Base-by-base conservation (phyloP, 148 eudicot genomes). In the Salicornia ramosissima region DNA sequence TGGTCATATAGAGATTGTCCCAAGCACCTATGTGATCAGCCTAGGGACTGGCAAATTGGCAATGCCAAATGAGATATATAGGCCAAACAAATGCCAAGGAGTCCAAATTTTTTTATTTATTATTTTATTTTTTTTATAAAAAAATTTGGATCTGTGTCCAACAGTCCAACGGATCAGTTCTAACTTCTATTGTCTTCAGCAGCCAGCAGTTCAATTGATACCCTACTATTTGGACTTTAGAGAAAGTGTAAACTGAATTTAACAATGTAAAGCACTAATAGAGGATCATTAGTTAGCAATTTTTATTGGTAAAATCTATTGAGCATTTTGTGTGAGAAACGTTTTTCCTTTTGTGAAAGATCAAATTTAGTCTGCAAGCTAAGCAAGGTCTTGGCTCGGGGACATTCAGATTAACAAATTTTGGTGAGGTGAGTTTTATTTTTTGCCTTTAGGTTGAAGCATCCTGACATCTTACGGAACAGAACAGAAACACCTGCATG, bases 41-140 rank as follows among this genome's bases (percentile, higher is more conserved):
- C 30, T 65, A 26, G 22, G 57, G 68, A 28, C 22, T 57, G 39
- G 72, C 53, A 49, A 74, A 28, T 21, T 57, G 39, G 72, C 53
- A 49, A 74, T 19, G 57, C 50, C 49, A 68, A n/a, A 45, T 4
- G 15, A 29, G 53, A n/a, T 26, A 42, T 46, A 46, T 13, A 46
- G 50, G 16, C 50, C 50, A 46, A 15, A 15, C 13, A 46, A 46
- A 15, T 46, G 13, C 50, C 50, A 46, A 46, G 2, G 50, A 46
- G 18, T 46, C 19, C 14, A 13, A 46, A 14, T n/a, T n/a, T n/a
- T n/a, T n/a, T n/a, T n/a, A n/a, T n/a, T n/a, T n/a, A n/a, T n/a
- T n/a, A n/a, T n/a, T n/a, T n/a, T n/a, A n/a, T n/a, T n/a, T n/a
- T n/a, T n/a, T n/a, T n/a, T n/a, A n/a, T n/a, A n/a, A n/a, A n/a